Evolutionary conservation across 164 flowering plant genomes (phyloP), one percentile per base, ranked within the genome.

Genomic region (Tetracentron sinense): DNA sequence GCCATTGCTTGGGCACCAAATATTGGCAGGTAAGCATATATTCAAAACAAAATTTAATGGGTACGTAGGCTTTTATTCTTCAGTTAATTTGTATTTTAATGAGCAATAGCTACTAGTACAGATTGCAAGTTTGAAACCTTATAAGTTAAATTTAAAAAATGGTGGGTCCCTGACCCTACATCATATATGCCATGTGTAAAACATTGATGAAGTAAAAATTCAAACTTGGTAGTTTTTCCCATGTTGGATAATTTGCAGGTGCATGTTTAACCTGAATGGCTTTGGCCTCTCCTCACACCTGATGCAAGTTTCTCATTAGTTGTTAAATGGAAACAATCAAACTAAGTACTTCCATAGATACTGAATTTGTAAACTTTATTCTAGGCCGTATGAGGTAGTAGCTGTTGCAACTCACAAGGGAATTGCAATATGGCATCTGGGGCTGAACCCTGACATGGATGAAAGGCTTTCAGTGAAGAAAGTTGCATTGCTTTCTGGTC

Each of bases 1-100:
- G 70, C 89, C 55, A 85, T 88, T 72, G 88, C 97, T 53, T 95
- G 99, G 99, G 96, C 97, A 57, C 89, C 96, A 59, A 92, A 92
- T 65, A 86, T 89, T 71, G 96, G 99, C 71, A 81, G 99, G 99
- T 90, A 73, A 42, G 51, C n/a, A 20, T 38, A 17, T 20, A 19
- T 35, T 20, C 23, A 47, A n/a, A n/a, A n/a, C n/a, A n/a, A n/a
- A n/a, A n/a, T n/a, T n/a, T n/a, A n/a, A n/a, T n/a, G n/a, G n/a
- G n/a, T n/a, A n/a, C n/a, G n/a, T n/a, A n/a, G n/a, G n/a, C n/a
- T n/a, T n/a, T n/a, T n/a, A n/a, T n/a, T n/a, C n/a, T n/a, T n/a
- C n/a, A n/a, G n/a, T n/a, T n/a, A n/a, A n/a, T 12, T 38, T 38
- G 1, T 38, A 8, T 8, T 7, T 31, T 38, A 31, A 4, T 4